Percentiles rank a stretch among this genome's conserved stretches.
phyloP scores from a whole-genome alignment of 306 rosid species.

The Lablab purpureus region DNA sequence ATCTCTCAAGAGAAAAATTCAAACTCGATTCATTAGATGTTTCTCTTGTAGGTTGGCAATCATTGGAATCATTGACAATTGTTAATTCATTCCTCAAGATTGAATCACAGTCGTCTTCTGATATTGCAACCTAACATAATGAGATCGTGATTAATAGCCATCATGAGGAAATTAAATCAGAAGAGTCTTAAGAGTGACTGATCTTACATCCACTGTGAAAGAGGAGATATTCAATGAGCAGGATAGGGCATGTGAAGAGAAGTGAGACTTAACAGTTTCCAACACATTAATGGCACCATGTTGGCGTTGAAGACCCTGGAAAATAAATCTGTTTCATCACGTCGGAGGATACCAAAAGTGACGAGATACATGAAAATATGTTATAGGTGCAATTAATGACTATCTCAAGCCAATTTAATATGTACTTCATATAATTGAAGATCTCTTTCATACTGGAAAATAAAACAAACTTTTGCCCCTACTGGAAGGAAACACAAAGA shows the following conservation, averaged over 20 bases:
- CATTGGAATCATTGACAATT: conserved; percentile 37
- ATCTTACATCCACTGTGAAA: conserved; percentile 77
- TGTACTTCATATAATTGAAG: conserved; percentile 2
- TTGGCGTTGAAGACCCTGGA: conserved; percentile 71
- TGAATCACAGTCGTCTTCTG: conserved; percentile 61
- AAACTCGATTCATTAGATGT: conserved; percentile 48
- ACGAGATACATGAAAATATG: neutral
- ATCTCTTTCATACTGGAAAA: neutral
- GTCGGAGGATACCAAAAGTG: conserved; percentile 35
- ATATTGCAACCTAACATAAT: conserved; percentile 59
- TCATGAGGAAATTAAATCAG: conserved; percentile 22
- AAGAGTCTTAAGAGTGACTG: conserved; percentile 32
- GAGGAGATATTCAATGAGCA: conserved; percentile 74
- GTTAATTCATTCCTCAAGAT: conserved; percentile 59
- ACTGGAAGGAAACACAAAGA: neutral
- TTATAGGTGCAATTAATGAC: conserved; percentile 19
- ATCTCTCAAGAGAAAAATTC: conserved; percentile 45
- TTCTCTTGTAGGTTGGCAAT: conserved; percentile 47
- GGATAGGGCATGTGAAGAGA: conserved; percentile 57
- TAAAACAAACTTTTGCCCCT: conserved; percentile 11
- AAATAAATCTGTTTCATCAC: conserved; percentile 38
- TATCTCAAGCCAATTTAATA: conserved; percentile 21
- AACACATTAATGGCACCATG: conserved; percentile 75
- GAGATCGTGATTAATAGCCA: conserved; percentile 24
- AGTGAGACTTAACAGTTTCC: conserved; percentile 67